A percentile compares a stretch with the other conserved stretches of the same genome.
Conservation (phyloP, 2,329 filamentous ascomycete species). For the Aspergillus fumigatus region DNA sequence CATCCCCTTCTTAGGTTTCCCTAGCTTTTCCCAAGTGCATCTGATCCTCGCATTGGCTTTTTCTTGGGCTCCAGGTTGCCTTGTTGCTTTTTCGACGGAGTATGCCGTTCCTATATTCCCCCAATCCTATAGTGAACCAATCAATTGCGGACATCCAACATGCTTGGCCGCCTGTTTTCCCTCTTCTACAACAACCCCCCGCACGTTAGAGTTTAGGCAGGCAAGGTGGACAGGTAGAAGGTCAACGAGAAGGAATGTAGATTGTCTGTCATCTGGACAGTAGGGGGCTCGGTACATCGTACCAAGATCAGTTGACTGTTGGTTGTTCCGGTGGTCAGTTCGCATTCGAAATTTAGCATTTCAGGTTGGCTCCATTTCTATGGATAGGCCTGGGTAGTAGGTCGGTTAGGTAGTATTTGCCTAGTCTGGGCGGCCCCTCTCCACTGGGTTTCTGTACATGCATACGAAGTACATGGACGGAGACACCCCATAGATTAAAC, state of each 20-base stretch:
- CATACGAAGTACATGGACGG: background rate
- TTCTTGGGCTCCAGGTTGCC: background rate
- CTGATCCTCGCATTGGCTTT: background rate
- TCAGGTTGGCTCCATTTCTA: too few relatives aligned
- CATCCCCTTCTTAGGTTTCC: background rate
- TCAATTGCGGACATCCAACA: conserved; percentile 2
- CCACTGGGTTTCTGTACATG: conserved; percentile 4
- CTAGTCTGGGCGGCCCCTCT: conserved; percentile 11
- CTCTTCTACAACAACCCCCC: conserved; percentile 1
- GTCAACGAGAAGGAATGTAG: background rate
- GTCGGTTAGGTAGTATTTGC: conserved; percentile 10
- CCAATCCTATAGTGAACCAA: conserved; percentile 2
- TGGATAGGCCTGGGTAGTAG: too few relatives aligned
- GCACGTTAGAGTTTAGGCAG: conserved; percentile 8
- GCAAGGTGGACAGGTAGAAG: background rate
- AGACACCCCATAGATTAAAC: background rate
- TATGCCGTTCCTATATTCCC: background rate
- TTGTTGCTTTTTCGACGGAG: conserved; percentile 1
- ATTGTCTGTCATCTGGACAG: background rate
- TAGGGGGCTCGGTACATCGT: background rate
- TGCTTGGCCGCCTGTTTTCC: background rate
- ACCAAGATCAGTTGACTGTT: conserved; percentile 1
- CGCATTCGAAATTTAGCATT: background rate
- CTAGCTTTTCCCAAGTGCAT: background rate
- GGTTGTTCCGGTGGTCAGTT: background rate